Conservation (phyloP, 2,329 filamentous ascomycete genomes). For the Fusarium liriodendri region DNA sequence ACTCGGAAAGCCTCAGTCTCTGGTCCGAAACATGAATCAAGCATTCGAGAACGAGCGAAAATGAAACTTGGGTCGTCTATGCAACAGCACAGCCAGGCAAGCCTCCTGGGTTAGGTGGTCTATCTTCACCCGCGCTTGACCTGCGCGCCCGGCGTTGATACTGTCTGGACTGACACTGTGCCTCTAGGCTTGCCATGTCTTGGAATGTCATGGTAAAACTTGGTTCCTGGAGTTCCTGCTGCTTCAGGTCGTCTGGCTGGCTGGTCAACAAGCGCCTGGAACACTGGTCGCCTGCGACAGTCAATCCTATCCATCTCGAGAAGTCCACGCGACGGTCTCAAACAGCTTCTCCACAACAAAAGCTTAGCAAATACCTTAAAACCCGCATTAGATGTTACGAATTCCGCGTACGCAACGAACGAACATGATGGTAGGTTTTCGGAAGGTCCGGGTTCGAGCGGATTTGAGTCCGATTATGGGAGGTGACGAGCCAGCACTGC, state of each 20-base stretch:
- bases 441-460: background rate
- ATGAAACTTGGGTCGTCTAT: background rate
- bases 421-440: background rate
- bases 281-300: background rate
- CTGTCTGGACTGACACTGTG: background rate
- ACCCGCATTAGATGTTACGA: background rate
- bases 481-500: background rate
- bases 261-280: conserved; percentile 1
- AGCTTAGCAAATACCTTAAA: conserved; percentile 31
- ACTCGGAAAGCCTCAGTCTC: background rate
- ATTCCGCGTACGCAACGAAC: background rate
- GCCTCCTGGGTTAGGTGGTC: background rate
- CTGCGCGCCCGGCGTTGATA: background rate
- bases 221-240: background rate
- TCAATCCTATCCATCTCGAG: background rate
- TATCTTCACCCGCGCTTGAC: background rate
- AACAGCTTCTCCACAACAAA: conserved; percentile 36
- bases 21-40: background rate
- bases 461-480: background rate
- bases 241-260: conserved; percentile 10
- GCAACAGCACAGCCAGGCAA: background rate
- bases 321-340: conserved; percentile 26
- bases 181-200: background rate
- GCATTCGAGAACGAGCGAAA: background rate
- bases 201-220: background rate